Conservation (phyloP, 257 asterid species). For the Coffea eugenioides region DNA sequence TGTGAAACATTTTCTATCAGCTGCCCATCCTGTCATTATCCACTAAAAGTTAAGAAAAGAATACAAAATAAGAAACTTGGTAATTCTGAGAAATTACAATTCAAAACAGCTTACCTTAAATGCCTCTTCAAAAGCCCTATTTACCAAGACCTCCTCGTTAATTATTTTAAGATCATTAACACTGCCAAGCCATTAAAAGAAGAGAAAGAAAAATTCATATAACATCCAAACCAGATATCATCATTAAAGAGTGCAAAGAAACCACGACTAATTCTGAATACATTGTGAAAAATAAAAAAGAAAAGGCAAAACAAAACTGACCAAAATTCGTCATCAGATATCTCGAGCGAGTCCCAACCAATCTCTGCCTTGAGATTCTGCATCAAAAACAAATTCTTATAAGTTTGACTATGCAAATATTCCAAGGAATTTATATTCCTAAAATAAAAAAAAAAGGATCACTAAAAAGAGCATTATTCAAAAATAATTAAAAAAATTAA, state of each 20-base stretch:
- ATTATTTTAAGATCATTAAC: constrained; percentile 79
- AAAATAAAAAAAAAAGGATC: no score
- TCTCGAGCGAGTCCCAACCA: constrained; percentile 33
- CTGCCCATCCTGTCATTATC: constrained; percentile 46
- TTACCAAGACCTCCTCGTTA: constrained; percentile 72
- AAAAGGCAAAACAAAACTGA: constrained; percentile 29
- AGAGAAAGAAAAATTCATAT: constrained; percentile 8
- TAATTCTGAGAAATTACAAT: constrained; percentile 13
- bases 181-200: constrained; percentile 33
- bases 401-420: not conserved
- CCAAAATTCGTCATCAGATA: constrained; percentile 56
- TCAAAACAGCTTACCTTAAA: constrained; percentile 51
- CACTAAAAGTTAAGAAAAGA: not conserved
- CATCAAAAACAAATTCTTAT: constrained; percentile 7
- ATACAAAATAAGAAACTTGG: not conserved
- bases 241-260: constrained; percentile 7
- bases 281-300: no score
- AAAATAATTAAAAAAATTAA: no score
- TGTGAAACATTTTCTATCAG: constrained; percentile 31
- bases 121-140: constrained; percentile 77
- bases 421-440: not conserved
- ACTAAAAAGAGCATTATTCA: no score
- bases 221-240: constrained; percentile 1
- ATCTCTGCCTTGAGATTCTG: constrained; percentile 65
- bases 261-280: not conserved